These are phyloP conservation scores for Suillus tomentosus DNA, from an alignment of 768 basidiomycete genomes.

Conservation along the genomic window DNA sequence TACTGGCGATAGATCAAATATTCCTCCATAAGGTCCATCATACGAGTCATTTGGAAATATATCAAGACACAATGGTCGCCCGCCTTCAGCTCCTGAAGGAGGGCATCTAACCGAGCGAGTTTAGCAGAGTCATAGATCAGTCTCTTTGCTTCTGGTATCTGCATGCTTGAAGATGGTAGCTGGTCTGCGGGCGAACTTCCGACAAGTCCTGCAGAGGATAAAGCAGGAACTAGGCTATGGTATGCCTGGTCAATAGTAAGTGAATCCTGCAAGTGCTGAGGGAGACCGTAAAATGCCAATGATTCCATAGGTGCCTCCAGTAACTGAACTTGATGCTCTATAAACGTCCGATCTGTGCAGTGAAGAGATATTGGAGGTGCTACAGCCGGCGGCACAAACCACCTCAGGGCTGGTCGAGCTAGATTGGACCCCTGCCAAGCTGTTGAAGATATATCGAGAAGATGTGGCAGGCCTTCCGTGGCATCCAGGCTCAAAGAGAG, in stretches of 20 bases:
- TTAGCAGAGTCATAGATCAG: slow-evolving; percentile 97
- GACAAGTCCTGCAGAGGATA: slow-evolving; percentile 70
- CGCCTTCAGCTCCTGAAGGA: slow-evolving; percentile 91
- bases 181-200: slow-evolving; percentile 67
- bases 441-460: slow-evolving; percentile 58
- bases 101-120: slow-evolving; percentile 82
- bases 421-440: slow-evolving; percentile 79
- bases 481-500: slow-evolving; percentile 29
- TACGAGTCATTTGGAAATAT: slow-evolving; percentile 99
- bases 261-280: slow-evolving; percentile 64
- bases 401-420: slow-evolving; percentile 76
- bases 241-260: slow-evolving; percentile 50
- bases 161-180: slow-evolving; percentile 80
- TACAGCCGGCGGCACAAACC: slow-evolving; percentile 80
- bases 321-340: slow-evolving; percentile 63
- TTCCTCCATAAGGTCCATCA: slow-evolving; percentile 99
- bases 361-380: slow-evolving; percentile 80
- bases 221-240: slow-evolving; percentile 52
- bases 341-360: slow-evolving; percentile 76
- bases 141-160: slow-evolving; percentile 92
- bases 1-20: slow-evolving; percentile 96
- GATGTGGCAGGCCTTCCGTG: slow-evolving; percentile 49
- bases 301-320: slow-evolving; percentile 72
- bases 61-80: slow-evolving; percentile 92
- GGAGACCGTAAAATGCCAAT: slow-evolving; percentile 82